Percentiles rank a stretch among this genome's conserved stretches.
phyloP scores from a whole-genome alignment of 1,284 basidiomycete species.

The Ustilago lituana region DNA sequence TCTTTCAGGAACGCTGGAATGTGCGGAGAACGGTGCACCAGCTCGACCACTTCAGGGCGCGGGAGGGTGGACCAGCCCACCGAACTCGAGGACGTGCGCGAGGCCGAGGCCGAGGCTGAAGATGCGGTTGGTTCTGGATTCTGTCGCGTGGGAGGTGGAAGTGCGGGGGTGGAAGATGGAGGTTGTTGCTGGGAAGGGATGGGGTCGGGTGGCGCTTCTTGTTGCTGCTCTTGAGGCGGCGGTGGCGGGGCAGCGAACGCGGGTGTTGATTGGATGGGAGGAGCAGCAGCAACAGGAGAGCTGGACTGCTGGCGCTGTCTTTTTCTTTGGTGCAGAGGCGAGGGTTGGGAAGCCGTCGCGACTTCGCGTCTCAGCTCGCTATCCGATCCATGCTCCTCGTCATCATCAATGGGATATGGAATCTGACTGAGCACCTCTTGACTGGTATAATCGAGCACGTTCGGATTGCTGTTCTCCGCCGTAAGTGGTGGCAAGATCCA shows the following conservation, averaged over 20 bases:
- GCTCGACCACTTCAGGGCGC: slow-evolving; percentile 18
- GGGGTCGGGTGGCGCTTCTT: slow-evolving; percentile 4
- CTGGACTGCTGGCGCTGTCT: too few species aligned
- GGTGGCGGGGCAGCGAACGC: not conserved
- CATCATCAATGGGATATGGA: slow-evolving; percentile 1
- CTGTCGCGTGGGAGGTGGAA: slow-evolving; percentile 8
- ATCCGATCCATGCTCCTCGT: not conserved
- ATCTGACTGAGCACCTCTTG: slow-evolving; percentile 38
- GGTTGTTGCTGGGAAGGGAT: slow-evolving; percentile 23
- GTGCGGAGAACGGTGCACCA: slow-evolving; percentile 30
- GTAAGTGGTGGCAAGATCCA: slow-evolving; percentile 38
- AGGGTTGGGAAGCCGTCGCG: slow-evolving; percentile 7
- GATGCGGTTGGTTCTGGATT: not conserved
- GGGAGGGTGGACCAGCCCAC: slow-evolving; percentile 32
- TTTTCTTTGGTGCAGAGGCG: too few species aligned
- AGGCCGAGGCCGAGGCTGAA: not conserved
- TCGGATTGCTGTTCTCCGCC: slow-evolving; percentile 30
- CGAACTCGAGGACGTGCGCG: slow-evolving; percentile 5
- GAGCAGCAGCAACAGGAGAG: too few species aligned
- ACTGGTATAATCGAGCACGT: slow-evolving; percentile 13
- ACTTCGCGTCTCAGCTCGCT: too few species aligned
- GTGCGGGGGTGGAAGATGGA: slow-evolving; percentile 18
- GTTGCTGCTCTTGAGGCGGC: not conserved
- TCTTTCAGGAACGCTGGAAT: slow-evolving; percentile 37
- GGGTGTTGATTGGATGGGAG: slow-evolving; percentile 26